Conservation (phyloP, 1,139 yeast genomes). For the Geotrichum cucujoidarum region DNA sequence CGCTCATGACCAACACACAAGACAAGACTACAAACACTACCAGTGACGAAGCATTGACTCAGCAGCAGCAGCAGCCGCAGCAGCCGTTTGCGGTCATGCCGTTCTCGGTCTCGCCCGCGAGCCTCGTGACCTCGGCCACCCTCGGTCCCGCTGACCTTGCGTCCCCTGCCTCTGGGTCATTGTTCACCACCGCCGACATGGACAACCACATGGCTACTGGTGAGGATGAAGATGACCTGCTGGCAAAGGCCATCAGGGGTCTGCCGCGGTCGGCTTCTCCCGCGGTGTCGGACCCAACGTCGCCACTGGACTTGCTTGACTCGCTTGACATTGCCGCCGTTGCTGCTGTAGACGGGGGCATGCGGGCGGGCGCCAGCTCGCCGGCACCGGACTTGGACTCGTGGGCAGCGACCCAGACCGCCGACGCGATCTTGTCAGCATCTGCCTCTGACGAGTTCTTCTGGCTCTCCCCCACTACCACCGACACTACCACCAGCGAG, state of each 20-base stretch:
- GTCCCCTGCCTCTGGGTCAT: no score
- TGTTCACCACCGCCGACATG: no score
- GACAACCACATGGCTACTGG: constrained; percentile 2
- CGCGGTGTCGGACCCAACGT: constrained; percentile 11
- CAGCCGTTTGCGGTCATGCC: constrained; percentile 8
- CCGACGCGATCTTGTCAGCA: constrained; percentile 14
- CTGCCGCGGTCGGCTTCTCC: constrained; percentile 12
- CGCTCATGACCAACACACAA: constrained; percentile 1
- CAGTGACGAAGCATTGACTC: no score
- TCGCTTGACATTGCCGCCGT: not conserved
- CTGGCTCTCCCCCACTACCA: constrained; percentile 11
- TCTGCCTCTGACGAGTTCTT: constrained; percentile 17
- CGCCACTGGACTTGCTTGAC: constrained; percentile 8
- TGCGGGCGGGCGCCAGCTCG: not conserved
- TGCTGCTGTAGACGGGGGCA: not conserved
- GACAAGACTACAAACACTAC: not conserved
- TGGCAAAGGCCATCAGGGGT: not conserved
- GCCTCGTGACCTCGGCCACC: constrained; percentile 14
- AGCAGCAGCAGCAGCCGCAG: no score
- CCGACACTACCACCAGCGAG: not conserved
- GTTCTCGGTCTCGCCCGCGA: constrained; percentile 14
- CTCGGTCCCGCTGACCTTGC: constrained; percentile 9
- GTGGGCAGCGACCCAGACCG: constrained; percentile 14
- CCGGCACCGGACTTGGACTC: constrained; percentile 13
- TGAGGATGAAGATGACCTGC: constrained; percentile 4